Base-by-base conservation (phyloP, 306 rosid genomes). In the Argentina anserina region DNA sequence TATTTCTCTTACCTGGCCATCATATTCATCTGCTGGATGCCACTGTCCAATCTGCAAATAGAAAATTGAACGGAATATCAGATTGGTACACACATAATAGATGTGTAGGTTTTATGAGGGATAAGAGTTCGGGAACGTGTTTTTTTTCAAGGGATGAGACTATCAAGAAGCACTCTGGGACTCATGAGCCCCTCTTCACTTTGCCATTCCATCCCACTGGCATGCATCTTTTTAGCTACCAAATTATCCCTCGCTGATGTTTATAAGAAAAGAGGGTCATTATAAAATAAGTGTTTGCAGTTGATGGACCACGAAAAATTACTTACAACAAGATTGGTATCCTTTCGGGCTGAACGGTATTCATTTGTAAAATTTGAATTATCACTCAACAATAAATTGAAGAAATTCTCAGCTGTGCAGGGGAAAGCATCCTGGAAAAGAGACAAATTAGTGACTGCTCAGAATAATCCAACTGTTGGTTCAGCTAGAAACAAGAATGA, bases 1-100 rank as follows among this genome's bases (percentile, higher is more conserved):
- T 74, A 89, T 86, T 80, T 94, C 97, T 75, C 99, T 86, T 65
- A 94, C 95, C 80, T 91, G 97, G 74, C 99, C 99, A 64, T 91
- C 91, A 67, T 94, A 94, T 76, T 91, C 95, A 36, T 88, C 95
- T 58, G 99, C 92, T 9, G 85, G 72, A 81, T 94, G 99, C 99
- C 99, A 94, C 79, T 86, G 95, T 68, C 99, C 97, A 81, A 94
- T 86, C 99, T 94, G 90, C 67, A 84, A 75, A 73, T 53, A 73
- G 71, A 21, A 84, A 70, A 74, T 74, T 55, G 79, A 25, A 71
- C 69, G 39, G 64, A 14, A 74, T 36, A 37, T 49, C 72, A 76
- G 33, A 75, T 72, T 65, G 37, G n/a, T 9, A 31, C 18, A 21
- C 3, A 55, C 20, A 26, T 7, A 6, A 28, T 13, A 37, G 1